Evolutionary conservation across 208 protist genomes (phyloP), one percentile per base, ranked within the genome.

Genomic region (Trypanosoma rangeli): DNA sequence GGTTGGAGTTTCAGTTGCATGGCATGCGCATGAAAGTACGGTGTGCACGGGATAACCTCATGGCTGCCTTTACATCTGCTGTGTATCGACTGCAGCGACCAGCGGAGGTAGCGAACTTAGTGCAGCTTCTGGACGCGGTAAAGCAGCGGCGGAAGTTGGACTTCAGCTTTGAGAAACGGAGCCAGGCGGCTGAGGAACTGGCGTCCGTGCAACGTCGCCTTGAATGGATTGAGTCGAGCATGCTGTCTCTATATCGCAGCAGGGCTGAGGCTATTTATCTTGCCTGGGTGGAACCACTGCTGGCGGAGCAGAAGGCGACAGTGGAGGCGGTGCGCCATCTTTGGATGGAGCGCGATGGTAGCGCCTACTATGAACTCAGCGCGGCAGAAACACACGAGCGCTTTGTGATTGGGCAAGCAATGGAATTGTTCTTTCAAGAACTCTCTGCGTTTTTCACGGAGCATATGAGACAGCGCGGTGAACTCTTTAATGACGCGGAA

Each of bases 211-310:
- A 53, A n/a, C 84, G 81, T 33, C 84, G 87, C 13, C 61, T 71
- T 49, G 60, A 54, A 35, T 93, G 79, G 82, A 70, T 90, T 5
- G 67, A 70, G 28, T 78, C 62, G 53, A 75, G 84, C 67, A 75
- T 86, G 64, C 31, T 73, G 15, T 70, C 77, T 54, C 73, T 89
- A 1, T 86, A 80, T 57, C 54, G 35, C 15, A 82, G 81, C 46
- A 76, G 79, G 13, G 52, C 64, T 0, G 68, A 64, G 24, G 64
- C 79, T 37, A 75, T 84, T 48, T 90, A 82, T 46, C 56, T 73
- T 44, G 76, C 75, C 70, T 89, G 80, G 78, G 37, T 75, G 42
- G 64, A 80, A 62, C 80, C 80, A 20, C 67, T 90, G 7, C 29
- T 70, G n/a, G 76, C 33, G 16, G 74, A 68, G 22, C 72, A 87